Base-by-base conservation (phyloP, 176 grass and related monocot species). In the Poa pratensis region DNA sequence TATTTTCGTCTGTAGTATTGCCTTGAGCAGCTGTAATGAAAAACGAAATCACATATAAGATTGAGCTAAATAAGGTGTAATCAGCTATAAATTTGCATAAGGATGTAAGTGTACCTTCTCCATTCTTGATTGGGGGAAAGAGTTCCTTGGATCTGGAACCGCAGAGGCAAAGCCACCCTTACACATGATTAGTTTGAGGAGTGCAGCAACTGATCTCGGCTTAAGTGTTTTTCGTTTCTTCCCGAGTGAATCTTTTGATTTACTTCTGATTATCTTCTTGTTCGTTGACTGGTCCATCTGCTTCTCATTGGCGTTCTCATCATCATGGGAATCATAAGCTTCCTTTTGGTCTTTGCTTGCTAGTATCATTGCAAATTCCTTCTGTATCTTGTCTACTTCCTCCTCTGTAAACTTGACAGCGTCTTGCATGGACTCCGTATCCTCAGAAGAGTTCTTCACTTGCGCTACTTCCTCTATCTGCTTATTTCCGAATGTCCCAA, bases 1-100 rank as follows among this genome's bases (percentile, higher is more conserved):
- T 81, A 97, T 91, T 86, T 97, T 97, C 77, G 94, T 95, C 80
- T 93, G 85, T 40, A 97, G 85, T 77, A 95, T 82, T 72, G 87
- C 87, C 89, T 83, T 97, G 69, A 91, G 86, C 16, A 97, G 45
- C 89, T 97, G 82, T 16, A 84, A 57, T 49, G 0, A 54, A 23
- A 84, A 51, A 54, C 16, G 59, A 28, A 64, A 87, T 28, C 49
- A 28, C 51, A 73, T 72, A 66, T 63, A 18, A 91, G 77, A 61
- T 74, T 9, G 35, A 53, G 77, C 24, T 76, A 60, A 40, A 62
- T 4, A 77, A 39, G n/a, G 24, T 19, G 7, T 19, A 64, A 20
- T 35, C 5, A 82, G 23, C 22, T 57, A 13, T 12, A 32, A 71
- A 43, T 80, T 45, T 42, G 13, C 26, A 35, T 39, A 80, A 50